Evolutionary conservation across 106 monocot genomes (phyloP).

Genomic region (Allium cepa): DNA sequence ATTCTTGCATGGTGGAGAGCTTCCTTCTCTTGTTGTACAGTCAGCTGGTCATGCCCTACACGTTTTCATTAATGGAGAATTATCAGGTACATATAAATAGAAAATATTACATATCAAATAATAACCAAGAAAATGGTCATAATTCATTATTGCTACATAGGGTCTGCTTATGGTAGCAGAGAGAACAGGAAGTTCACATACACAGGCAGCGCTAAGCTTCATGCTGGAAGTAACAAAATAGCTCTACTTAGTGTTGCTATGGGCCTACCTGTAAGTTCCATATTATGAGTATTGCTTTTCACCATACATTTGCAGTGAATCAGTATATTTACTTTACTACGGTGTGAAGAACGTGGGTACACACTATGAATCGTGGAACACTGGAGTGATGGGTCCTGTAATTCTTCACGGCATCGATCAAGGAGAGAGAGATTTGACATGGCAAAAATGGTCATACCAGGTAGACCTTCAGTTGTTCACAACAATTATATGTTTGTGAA

Average conservation of each 20-base stretch:
- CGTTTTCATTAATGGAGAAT: constrained; percentile 82
- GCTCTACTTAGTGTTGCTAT: constrained; percentile 90
- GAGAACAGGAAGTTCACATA: constrained; percentile 69
- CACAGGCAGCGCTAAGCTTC: constrained; percentile 59
- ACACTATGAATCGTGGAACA: constrained; percentile 88
- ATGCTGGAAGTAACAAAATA: constrained; percentile 84
- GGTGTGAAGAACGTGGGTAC: constrained; percentile 68
- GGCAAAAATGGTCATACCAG: constrained; percentile 97
- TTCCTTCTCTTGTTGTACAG: constrained; percentile 58
- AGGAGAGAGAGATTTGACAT: constrained; percentile 78
- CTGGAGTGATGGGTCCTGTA: constrained; percentile 87
- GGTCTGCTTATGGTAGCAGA: constrained; percentile 82
- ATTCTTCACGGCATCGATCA: constrained; percentile 72
- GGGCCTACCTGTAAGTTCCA: constrained; percentile 29
- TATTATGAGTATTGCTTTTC: not conserved
- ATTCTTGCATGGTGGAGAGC: constrained; percentile 54
- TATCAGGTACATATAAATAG: constrained; percentile 26
- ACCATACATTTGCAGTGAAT: not conserved
- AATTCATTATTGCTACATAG: constrained; percentile 19
- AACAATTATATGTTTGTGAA: not conserved
- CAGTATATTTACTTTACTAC: not conserved
- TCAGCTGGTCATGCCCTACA: constrained; percentile 96
- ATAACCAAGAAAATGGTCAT: not conserved
- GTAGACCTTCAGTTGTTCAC: constrained; percentile 18
- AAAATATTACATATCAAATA: constrained; percentile 1